Evolutionary conservation across 306 rosid genomes (phyloP), one percentile per base, ranked within the genome.

Genomic region (Citrullus colocynthis): DNA sequence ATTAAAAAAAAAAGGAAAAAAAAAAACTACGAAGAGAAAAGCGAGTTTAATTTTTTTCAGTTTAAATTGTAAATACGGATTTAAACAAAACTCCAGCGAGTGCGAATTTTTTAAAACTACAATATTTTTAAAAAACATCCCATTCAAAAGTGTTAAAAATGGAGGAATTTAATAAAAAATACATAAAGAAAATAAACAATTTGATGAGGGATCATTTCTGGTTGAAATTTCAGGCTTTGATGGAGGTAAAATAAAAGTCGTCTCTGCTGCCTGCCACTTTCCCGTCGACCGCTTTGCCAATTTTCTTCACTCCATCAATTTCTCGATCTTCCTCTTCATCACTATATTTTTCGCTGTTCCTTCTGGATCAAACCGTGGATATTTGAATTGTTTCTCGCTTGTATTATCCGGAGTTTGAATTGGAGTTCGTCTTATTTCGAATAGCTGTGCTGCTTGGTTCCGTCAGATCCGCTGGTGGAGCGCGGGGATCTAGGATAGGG

Each of bases 251-350:
- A 83, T 83, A 83, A 85, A 88, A 86, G 87, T 85, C 86, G 83
- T 81, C 91, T 78, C 66, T 44, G 49, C 51, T 73, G 86, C 88
- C 79, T 61, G 85, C 88, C 76, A 77, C 85, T 67, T 52, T 64
- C 64, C 74, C 84, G 70, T 84, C 84, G 83, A 86, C 87, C 87
- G 86, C 84, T 79, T 86, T 85, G 83, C 82, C 58, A 82, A 86
- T 79, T 89, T 88, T 78, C 79, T 48, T 87, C 89, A 87, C 92
- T 89, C 91, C 86, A 87, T 85, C 28, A 7, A 65, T 18, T 4
- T 65, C 88, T 52, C 80, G 85, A 81, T 28, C 18, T 66, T 13
- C 41, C 41, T 20, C 48, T 62, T 20, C 42, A n/a, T 36, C 62
- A 36, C 48, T 76, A 80, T 69, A 70, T 58, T 58, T 80, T 39